Conservation (phyloP, 352 stramenopile genomes). For the Lagenidium giganteum region DNA sequence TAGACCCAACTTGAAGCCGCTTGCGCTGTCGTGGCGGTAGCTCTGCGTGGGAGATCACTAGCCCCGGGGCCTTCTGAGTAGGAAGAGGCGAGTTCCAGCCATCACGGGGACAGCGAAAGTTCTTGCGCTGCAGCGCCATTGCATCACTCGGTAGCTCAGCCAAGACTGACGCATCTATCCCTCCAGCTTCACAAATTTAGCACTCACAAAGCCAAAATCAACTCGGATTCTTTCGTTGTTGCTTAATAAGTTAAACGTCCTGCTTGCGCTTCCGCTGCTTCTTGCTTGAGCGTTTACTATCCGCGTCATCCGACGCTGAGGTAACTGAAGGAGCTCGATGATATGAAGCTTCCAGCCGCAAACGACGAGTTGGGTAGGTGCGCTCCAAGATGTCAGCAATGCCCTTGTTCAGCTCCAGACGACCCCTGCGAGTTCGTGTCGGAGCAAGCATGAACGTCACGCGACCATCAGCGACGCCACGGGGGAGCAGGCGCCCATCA, state of each 20-base stretch:
- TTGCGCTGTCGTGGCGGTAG: slow-evolving; percentile 52
- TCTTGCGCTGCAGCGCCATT: slow-evolving; percentile 52
- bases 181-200: no score
- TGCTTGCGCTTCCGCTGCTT: slow-evolving; percentile 16
- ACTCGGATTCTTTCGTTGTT: no score
- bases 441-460: slow-evolving; percentile 33
- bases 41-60: slow-evolving; percentile 36
- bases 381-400: slow-evolving; percentile 45
- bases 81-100: slow-evolving; percentile 8
- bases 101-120: slow-evolving; percentile 47
- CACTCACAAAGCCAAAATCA: no score
- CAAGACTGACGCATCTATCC: no score
- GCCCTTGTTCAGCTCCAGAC: slow-evolving; percentile 39
- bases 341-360: slow-evolving; percentile 18
- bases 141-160: slow-evolving; percentile 2
- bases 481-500: slow-evolving; percentile 69
- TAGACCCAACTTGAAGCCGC: slow-evolving; percentile 69
- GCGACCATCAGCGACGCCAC: slow-evolving; percentile 50
- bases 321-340: no score
- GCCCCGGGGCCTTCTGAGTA: background rate
- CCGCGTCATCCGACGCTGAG: background rate
- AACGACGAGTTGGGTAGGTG: slow-evolving; percentile 41
- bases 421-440: slow-evolving; percentile 29
- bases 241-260: no score
- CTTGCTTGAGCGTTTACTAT: slow-evolving; percentile 3